Base-by-base conservation (phyloP, 2,329 filamentous ascomycete species). In the Cladophialophora carrionii region DNA sequence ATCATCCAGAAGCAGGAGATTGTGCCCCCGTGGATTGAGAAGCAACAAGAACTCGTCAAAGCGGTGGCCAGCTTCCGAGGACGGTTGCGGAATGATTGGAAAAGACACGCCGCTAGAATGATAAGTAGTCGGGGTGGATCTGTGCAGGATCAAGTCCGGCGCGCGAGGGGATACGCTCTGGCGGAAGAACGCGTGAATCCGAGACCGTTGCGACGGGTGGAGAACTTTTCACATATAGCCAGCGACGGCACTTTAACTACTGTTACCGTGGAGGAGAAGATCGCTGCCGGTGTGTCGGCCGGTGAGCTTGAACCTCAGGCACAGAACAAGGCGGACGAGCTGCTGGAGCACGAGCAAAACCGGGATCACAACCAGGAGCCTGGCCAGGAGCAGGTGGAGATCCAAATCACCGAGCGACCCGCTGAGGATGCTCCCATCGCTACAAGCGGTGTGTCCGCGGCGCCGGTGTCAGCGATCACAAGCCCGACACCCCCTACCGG, bases 21-120 rank as follows among this genome's bases (percentile, higher is more conserved):
- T 65, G 91, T 96, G 0, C 95, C 95, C 0, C 94, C 94, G 0
- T 99, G 95, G 95, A 98, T 99, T 65, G 95, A 99, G 78, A 98
- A 97, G 78, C 95, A 99, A 76, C 94, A 98, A 75, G 92, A 97
- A 73, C 80, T 98, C 5, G 84, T 87, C 10, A 87, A 86, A 66
- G 85, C 90, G 0, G 84, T 88, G 0, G 84, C 82, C 12, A 82
- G 83, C 0, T 97, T 99, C 74, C 85, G 95, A 1, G 79, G 82
- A 2, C 82, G 91, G n/a, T 74, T 98, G 66, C 83, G 93, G 41
- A 86, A 83, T 48, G 92, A 96, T 71, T 98, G 94, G 94, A 88
- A 86, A 74, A 84, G 92, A 41, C 91, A 96, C 76, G 91, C 90
- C 4, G 88, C 91, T 1, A 82, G 91, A 57, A 84, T 88, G 71